These are phyloP conservation scores for Jaenimonas drosophilae DNA, from an alignment of 208 protist genomes.

Conservation along the genomic window DNA sequence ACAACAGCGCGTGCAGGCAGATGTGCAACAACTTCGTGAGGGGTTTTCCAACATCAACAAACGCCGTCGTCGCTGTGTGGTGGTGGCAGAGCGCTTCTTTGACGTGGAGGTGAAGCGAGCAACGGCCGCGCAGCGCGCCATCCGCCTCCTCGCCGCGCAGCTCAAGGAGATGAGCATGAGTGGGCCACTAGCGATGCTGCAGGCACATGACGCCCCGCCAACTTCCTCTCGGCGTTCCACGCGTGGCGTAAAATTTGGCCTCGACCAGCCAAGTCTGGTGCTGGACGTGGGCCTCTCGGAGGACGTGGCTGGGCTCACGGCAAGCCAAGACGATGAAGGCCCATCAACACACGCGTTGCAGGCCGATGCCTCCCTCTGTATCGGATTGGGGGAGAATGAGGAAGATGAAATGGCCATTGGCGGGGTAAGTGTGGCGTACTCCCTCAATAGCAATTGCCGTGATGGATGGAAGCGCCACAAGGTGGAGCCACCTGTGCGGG, in stretches of 20 bases:
- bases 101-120: constrained; percentile 50
- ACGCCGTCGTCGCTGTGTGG: constrained; percentile 23
- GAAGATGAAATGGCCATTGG: constrained; percentile 26
- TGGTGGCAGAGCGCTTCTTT: constrained; percentile 42
- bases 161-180: constrained; percentile 9
- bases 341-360: constrained; percentile 8
- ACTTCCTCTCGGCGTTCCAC: constrained; percentile 4
- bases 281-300: constrained; percentile 3
- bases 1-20: constrained; percentile 19
- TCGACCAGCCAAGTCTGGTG: constrained; percentile 10
- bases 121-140: constrained; percentile 18
- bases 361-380: constrained; percentile 3
- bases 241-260: constrained; percentile 12
- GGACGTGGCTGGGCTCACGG: background rate
- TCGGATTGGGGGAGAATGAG: constrained; percentile 12
- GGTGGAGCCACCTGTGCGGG: too few relatives aligned
- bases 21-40: constrained; percentile 24
- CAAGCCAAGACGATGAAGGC: background rate
- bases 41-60: constrained; percentile 27
- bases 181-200: constrained; percentile 6
- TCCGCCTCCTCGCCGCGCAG: constrained; percentile 28
- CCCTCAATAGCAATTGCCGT: constrained; percentile 23
- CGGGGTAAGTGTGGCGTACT: constrained; percentile 37
- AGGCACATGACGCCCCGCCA: too few relatives aligned
- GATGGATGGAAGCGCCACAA: constrained; percentile 21